phyloP scores from a whole-genome alignment of 225 moss, liverwort and hornwort species.

The Thuidium tamariscinum region DNA sequence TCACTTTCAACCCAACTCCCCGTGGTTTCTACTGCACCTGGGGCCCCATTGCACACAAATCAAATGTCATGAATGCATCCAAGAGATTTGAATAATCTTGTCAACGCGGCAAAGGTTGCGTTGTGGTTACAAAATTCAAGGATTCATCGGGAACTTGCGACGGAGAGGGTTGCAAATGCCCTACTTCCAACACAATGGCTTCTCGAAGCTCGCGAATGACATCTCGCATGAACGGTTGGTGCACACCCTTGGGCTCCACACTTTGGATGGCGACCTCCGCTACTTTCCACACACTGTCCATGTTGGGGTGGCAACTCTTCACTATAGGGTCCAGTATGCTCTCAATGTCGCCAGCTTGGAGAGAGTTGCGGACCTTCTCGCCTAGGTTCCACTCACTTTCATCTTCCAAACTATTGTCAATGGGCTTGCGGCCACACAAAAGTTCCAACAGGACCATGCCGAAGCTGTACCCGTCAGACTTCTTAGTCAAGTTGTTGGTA shows the following conservation, averaged over 20 bases:
- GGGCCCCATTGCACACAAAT: too few relatives aligned
- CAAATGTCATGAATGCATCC: too few relatives aligned
- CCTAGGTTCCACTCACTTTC: neutral
- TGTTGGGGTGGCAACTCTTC: neutral
- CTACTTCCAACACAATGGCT: constrained; percentile 2
- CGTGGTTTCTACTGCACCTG: too few relatives aligned
- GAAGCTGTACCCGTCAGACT: constrained; percentile 55
- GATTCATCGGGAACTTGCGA: neutral
- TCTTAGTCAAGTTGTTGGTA: constrained; percentile 30
- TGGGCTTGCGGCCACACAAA: constrained; percentile 14
- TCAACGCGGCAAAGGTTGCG: neutral
- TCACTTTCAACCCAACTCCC: too few relatives aligned
- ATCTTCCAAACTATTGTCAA: constrained; percentile 1
- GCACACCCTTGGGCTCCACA: constrained; percentile 9
- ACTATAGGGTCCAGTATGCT: constrained; percentile 10
- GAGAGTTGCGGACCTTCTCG: constrained; percentile 4
- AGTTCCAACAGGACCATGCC: constrained; percentile 47
- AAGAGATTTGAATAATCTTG: too few relatives aligned
- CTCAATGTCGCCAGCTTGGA: constrained; percentile 8
- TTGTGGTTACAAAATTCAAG: too few relatives aligned
- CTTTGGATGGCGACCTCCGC: constrained; percentile 22
- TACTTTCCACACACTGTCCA: constrained; percentile 33
- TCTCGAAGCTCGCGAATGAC: constrained; percentile 26
- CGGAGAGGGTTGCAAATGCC: neutral
- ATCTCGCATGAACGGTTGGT: constrained; percentile 18